phyloP scores from a whole-genome alignment of 345 rosid species.

The Rhizophora apiculata region DNA sequence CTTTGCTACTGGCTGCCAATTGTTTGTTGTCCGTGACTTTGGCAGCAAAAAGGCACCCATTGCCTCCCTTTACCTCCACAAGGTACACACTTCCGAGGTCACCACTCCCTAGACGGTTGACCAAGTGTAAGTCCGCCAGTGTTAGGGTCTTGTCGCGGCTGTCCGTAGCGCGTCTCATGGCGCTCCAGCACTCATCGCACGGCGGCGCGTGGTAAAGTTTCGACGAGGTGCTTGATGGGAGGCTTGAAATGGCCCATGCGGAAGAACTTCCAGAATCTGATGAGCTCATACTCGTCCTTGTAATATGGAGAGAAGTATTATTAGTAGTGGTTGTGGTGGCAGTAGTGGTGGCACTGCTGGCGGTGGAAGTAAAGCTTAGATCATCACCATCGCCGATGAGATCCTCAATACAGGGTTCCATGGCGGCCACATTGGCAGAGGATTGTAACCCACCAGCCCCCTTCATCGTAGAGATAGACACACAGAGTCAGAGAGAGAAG shows the following conservation, averaged over 20 bases:
- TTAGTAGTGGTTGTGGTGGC: no score
- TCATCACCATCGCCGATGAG: constrained; percentile 35
- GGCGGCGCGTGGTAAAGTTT: constrained; percentile 40
- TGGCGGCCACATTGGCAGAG: constrained; percentile 13
- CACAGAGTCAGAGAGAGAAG: not conserved
- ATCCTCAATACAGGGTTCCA: constrained; percentile 29
- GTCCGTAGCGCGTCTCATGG: constrained; percentile 29
- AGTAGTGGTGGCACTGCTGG: constrained; percentile 19
- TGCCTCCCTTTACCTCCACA: constrained; percentile 53
- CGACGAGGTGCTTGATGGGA: constrained; percentile 15
- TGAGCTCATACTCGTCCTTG: constrained; percentile 40
- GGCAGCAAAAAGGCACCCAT: constrained; percentile 63
- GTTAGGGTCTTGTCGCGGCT: constrained; percentile 31
- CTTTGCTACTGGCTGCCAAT: constrained; percentile 61
- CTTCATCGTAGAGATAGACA: not conserved
- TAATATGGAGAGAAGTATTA: constrained; percentile 8
- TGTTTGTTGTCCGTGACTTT: constrained; percentile 83
- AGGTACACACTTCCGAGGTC: constrained; percentile 89
- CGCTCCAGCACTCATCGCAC: constrained; percentile 57
- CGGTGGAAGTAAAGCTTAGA: constrained; percentile 41
- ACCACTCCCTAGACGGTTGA: constrained; percentile 78
- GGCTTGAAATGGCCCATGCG: constrained; percentile 29
- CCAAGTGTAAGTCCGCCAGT: constrained; percentile 51
- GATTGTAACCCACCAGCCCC: not conserved
- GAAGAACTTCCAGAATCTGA: constrained; percentile 32